Evolutionary conservation across 2,329 filamentous ascomycete genomes (phyloP).

Genomic region (Lasiodiplodia citricola): DNA sequence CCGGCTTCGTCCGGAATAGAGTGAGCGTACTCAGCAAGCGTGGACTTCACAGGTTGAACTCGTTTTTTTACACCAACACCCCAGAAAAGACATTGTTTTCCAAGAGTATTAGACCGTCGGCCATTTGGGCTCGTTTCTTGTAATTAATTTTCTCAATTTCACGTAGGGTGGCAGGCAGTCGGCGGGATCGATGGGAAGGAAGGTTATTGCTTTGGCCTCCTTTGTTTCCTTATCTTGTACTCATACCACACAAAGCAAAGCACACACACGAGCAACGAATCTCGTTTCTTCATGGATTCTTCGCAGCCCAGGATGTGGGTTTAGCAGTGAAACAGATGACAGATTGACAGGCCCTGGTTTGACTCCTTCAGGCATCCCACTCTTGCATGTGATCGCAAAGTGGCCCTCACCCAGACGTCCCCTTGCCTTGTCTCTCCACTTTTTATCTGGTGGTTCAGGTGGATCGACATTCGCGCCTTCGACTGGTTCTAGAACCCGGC

Average conservation of each 20-base stretch:
- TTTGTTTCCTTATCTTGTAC: neutral
- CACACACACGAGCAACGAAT: constrained; percentile 1
- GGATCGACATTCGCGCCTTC: neutral
- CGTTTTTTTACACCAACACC: neutral
- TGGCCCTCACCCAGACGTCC: neutral
- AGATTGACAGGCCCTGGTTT: neutral
- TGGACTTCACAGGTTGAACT: neutral
- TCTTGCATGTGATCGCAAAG: neutral
- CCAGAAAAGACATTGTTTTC: neutral
- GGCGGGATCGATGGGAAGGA: neutral
- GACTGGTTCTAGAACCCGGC: neutral
- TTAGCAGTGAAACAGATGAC: neutral
- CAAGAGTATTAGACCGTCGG: neutral
- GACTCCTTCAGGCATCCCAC: neutral
- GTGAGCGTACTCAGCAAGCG: neutral
- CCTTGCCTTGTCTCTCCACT: neutral
- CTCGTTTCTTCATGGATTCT: neutral
- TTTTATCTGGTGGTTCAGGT: neutral
- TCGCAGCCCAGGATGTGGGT: neutral
- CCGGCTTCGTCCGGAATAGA: constrained; percentile 14
- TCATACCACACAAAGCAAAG: constrained; percentile 19
- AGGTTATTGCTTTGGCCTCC: constrained; percentile 8
- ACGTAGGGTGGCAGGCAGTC: neutral
- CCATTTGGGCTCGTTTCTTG: neutral
- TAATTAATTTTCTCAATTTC: constrained; percentile 1